Percentiles rank a stretch among this genome's conserved stretches.
These are phyloP conservation scores for Theobroma cacao DNA, from an alignment of 345 rosid species.

Conservation along the genomic window DNA sequence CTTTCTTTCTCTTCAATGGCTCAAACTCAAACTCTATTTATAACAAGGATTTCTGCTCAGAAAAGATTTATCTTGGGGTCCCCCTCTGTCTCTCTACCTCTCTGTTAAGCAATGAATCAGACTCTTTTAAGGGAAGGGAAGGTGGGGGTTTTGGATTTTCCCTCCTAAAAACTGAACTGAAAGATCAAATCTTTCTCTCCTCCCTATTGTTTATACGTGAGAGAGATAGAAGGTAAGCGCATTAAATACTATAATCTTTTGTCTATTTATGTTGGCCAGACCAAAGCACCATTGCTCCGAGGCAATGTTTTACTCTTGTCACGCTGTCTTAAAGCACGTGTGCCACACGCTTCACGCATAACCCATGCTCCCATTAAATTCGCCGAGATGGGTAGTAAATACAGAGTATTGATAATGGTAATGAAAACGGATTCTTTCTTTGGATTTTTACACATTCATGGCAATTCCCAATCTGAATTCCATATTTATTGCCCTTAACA, in stretches of 20 bases:
- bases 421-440: background rate
- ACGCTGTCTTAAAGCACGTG: constrained; percentile 20
- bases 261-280: constrained; percentile 52
- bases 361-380: background rate
- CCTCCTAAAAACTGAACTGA: constrained; percentile 18
- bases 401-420: background rate
- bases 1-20: background rate
- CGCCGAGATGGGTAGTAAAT: background rate
- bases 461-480: background rate
- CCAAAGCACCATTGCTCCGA: constrained; percentile 29
- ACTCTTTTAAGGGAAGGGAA: background rate
- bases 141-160: constrained; percentile 15
- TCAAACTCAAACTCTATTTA: background rate
- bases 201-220: constrained; percentile 18
- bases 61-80: background rate
- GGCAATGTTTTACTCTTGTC: background rate
- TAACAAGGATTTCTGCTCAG: background rate
- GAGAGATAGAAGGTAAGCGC: constrained; percentile 23
- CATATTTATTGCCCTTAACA: background rate
- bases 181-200: constrained; percentile 19
- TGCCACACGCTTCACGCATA: background rate
- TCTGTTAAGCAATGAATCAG: background rate
- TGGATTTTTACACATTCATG: background rate
- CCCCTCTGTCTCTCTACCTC: background rate
- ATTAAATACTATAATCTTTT: constrained; percentile 36